Evolutionary conservation across 2,329 filamentous ascomycete genomes (phyloP), one percentile per base, ranked within the genome.

Genomic region (Huntiella savannae): DNA sequence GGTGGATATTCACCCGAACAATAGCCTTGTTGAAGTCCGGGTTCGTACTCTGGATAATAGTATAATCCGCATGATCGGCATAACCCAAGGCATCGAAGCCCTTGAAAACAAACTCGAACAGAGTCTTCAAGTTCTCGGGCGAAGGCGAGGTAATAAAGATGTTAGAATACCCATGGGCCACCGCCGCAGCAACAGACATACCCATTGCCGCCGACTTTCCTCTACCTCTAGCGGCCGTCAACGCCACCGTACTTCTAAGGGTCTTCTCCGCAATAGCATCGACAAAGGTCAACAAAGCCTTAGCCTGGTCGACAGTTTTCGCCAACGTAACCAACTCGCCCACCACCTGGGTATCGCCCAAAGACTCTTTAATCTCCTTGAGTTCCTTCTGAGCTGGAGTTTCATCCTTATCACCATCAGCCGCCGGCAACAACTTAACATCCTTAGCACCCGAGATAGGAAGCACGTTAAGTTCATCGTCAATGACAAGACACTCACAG

Each of bases 21-120:
- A 98, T 93, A 3, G 91, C 91, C 66, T 98, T 98, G 70, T 96
- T 95, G 68, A 96, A 95, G 54, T 95, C 88, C 1, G 91, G 88
- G 61, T 98, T 95, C 3, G 88, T 96, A 1, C 87, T 95, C 58
- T 98, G 91, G 48, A 96, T 86, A 54, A 98, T 96, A 46, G 86
- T 92, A 64, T 98, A 98, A 59, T 98, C 91, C 54, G 86, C 77
- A 58, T 98, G 91, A 55, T 98, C 91, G 52, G 86, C 76, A 57
- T 98, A 98, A 32, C 81, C 83, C 22, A 98, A 70, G 8, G 87
- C 83, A 59, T 98, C 91, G 56, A 98, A 98, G 0, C 87, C 91
- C 61, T 95, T 96, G 70, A 98, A 95, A 13, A 98, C 75, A 56
- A 98, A 98, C 57, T 98, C 87, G 59, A 98, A 98, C 5, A 98